Base-by-base conservation (phyloP, 345 rosid species). In the Hypericum perforatum region DNA sequence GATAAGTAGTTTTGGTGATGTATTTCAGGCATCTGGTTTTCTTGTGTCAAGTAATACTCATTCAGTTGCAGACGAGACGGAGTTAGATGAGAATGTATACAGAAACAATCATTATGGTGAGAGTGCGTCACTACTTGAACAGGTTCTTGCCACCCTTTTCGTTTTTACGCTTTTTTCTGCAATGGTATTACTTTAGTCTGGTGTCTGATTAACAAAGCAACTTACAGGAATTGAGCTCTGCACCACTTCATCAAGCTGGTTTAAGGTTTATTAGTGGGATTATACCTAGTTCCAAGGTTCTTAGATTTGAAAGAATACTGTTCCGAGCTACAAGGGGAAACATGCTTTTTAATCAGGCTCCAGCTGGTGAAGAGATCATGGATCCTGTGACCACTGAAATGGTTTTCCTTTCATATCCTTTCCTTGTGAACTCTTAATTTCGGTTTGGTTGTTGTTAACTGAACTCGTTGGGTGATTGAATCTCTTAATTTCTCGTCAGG, bases 311-410 rank as follows among this genome's bases (percentile, higher is more conserved):
- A 77, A 85, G 95, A 76, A 85, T 91, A 84, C 58, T 91, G 63
- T 91, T 91, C 72, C 95, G 96, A 66, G 85, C 96, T 60, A 91
- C 96, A 57, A 87, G 98, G 74, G 98, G 98, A 69, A 91, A 91
- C 73, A 82, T 91, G 95, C 95, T 91, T 73, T 91, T 91, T 73
- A 87, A 85, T 69, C 95, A 83, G 68, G 78, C 95, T 41, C 74
- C 81, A n/a, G 88, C 94, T 50, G 88, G 72, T 72, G 98, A 87
- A 73, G 92, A 76, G 63, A 79, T 85, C 75, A 63, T 81, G 90
- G 96, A 91, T 76, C 98, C 95, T 66, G 72, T 80, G 63, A 74
- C 96, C 44, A 55, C 75, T 56, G 96, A 91, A 74, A 83, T 73
- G 96, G 98, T 87, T 66, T 66, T 76, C 58, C 65, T 22, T 22